Evolutionary conservation across 257 asterid species (phyloP).

Genomic region (Petrea volubilis): DNA sequence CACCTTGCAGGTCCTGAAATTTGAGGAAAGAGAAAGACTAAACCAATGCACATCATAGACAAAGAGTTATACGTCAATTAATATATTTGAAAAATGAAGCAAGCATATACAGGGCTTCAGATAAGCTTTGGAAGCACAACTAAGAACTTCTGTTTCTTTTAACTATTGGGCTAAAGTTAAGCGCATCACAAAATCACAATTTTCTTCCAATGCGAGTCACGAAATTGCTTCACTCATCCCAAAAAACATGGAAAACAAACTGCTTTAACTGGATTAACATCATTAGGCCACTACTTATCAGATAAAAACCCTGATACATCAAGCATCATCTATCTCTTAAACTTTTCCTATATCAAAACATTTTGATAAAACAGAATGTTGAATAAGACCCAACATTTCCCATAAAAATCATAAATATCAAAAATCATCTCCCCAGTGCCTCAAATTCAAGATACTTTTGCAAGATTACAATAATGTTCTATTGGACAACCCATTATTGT

Average conservation of each 20-base stretch:
- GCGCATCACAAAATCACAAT: background rate
- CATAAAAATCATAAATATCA: too few species aligned
- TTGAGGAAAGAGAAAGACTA: background rate
- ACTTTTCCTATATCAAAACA: background rate
- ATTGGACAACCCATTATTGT: too few species aligned
- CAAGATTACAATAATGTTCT: too few species aligned
- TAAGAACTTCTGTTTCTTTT: background rate
- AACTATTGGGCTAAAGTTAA: background rate
- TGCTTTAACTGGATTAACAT: background rate
- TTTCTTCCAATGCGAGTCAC: background rate
- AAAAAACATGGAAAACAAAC: background rate
- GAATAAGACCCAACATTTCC: too few species aligned
- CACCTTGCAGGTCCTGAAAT: conserved; percentile 29
- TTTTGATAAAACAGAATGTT: too few species aligned
- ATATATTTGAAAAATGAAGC: background rate
- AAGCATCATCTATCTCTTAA: background rate
- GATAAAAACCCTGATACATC: background rate
- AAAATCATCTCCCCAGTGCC: too few species aligned
- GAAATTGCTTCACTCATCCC: background rate
- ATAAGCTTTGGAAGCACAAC: background rate
- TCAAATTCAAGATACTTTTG: too few species aligned
- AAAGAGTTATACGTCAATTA: background rate
- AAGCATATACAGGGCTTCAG: background rate
- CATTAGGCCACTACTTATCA: background rate
- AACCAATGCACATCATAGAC: background rate